These are phyloP conservation scores for Albophoma yamanashiensis DNA, from an alignment of 2,329 filamentous ascomycete species.

Conservation along the genomic window DNA sequence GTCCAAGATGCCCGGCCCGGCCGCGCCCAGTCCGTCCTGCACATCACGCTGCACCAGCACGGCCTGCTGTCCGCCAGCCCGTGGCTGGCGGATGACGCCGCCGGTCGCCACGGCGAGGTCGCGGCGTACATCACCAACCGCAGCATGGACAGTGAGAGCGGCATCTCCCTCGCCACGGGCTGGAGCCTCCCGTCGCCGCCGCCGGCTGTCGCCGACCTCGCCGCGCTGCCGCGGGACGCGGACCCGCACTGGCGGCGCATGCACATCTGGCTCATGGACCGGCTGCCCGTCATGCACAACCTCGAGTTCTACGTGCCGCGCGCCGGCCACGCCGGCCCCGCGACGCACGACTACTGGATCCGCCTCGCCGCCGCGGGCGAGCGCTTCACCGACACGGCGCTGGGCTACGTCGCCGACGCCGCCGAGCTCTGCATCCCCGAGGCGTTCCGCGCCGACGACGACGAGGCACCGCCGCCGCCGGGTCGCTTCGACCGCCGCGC, in stretches of 20 bases:
- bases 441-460: conserved; percentile 23
- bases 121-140: conserved; percentile 30
- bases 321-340: conserved; percentile 1
- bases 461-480: conserved; percentile 7
- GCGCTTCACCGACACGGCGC: conserved; percentile 50
- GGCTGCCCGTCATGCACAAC: conserved; percentile 15
- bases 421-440: conserved; percentile 59
- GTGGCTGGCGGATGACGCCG: conserved; percentile 16
- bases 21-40: conserved; percentile 27
- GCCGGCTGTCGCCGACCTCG: conserved; percentile 13
- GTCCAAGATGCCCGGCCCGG: conserved; percentile 32
- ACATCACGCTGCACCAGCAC: conserved; percentile 30
- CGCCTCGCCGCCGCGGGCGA: conserved; percentile 46
- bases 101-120: conserved; percentile 15
- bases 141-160: conserved; percentile 18
- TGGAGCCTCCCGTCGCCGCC: conserved; percentile 12
- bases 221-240: conserved; percentile 8
- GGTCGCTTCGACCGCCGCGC: conserved; percentile 14
- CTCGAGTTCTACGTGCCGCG: conserved; percentile 19
- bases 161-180: conserved; percentile 16
- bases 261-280: conserved; percentile 8
- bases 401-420: conserved; percentile 55
- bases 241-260: conserved; percentile 19
- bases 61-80: conserved; percentile 19
- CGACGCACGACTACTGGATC: conserved; percentile 40